Percentiles rank a stretch among this genome's conserved stretches.
These are phyloP conservation scores for Huntiella abstrusa DNA, from an alignment of 2,329 filamentous ascomycete genomes.

Conservation along the genomic window DNA sequence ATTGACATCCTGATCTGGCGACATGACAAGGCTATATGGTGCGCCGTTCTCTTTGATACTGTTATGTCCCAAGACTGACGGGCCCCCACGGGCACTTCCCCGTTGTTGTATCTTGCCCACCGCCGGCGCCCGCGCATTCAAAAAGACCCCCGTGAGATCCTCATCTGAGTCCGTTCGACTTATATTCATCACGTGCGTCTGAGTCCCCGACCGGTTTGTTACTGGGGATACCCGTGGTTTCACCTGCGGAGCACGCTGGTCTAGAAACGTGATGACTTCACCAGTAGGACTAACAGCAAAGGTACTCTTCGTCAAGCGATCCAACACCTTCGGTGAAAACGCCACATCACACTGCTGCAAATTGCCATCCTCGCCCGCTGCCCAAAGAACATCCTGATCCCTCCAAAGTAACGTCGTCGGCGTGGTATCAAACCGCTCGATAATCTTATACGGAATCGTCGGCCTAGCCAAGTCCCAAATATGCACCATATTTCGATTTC, in stretches of 20 bases:
- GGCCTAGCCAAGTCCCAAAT: constrained; percentile 52
- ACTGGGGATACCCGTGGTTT: background rate
- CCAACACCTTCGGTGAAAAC: constrained; percentile 42
- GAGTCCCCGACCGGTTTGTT: constrained; percentile 11
- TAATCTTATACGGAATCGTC: constrained; percentile 46
- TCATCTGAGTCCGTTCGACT: constrained; percentile 48
- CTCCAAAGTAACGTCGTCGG: constrained; percentile 44
- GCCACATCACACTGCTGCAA: constrained; percentile 48
- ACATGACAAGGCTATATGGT: constrained; percentile 15
- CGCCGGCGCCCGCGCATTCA: constrained; percentile 16
- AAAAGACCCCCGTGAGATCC: constrained; percentile 40
- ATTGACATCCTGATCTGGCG: constrained; percentile 23
- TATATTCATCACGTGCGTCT: constrained; percentile 31
- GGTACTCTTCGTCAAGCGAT: constrained; percentile 41
- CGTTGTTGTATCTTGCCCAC: background rate
- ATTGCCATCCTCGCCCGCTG: constrained; percentile 39
- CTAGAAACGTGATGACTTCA: constrained; percentile 41
- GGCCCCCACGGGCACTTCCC: background rate
- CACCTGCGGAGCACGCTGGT: constrained; percentile 27
- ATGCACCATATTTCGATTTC: constrained; percentile 34
- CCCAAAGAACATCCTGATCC: constrained; percentile 47
- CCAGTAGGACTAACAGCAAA: constrained; percentile 41
- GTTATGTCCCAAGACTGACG: background rate
- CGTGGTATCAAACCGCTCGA: constrained; percentile 39
- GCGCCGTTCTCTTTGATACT: background rate